Evolutionary conservation across 768 basidiomycete genomes (phyloP), one percentile per base, ranked within the genome.

Genomic region (Psilocybe azurescens): DNA sequence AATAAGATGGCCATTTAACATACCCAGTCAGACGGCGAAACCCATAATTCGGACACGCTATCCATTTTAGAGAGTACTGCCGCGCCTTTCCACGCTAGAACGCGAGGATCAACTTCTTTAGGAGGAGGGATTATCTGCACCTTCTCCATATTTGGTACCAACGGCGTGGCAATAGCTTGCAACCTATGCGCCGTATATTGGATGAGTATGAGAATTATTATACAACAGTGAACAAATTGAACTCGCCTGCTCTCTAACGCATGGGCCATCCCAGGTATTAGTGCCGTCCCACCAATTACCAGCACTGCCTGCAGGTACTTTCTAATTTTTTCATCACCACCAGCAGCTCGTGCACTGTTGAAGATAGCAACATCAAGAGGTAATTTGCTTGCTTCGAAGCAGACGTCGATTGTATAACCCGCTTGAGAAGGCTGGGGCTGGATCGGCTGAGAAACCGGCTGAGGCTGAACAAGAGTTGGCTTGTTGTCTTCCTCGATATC

Each of bases 41-140:
- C 80, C 97, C 97, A 99, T 59, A 98, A 77, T 65, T 99, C 97
- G 32, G 86, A 83, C 49, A 91, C 87, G 2, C 89, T 87, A 55
- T 99, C 97, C 86, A 99, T 91, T 75, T 94, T 93, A 29, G 90
- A 93, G 46, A 98, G 85, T 11, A 96, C 94, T 7, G 90, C 86
- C 5, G 90, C 94, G 9, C 97, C 97, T 74, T 98, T 98, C 97
- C 97, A 99, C 14, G 88, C 89, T 33, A 99, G 83, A 39, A 94
- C 88, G 28, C 88, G 85, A 5, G 94, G 94, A 74, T 99, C 95
- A 48, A 98, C 86, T 62, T 95, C 94, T 72, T 95, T 91, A 1
- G 96, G 95, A 2, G 95, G 91, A n/a, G 95, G 93, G 50, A 99
- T 91, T 61, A 97, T 93, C 65, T 90, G 88, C 6, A 97, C 91